phyloP scores from a whole-genome alignment of 148 eudicot genomes.

The Spergularia bocconei region DNA sequence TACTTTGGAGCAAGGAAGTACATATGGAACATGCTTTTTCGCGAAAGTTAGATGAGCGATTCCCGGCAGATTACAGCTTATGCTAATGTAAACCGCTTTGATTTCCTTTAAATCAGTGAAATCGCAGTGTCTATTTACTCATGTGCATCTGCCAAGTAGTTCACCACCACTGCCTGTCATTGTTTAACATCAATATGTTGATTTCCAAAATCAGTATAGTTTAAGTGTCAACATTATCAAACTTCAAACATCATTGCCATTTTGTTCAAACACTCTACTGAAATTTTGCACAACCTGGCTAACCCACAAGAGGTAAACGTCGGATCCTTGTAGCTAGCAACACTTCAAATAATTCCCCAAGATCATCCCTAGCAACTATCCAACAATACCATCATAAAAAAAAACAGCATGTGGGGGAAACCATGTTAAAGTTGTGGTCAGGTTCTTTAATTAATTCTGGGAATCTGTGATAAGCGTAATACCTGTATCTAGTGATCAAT shows the following conservation, averaged over 20 bases:
- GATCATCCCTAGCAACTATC: no score
- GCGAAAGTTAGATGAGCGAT: conserved; percentile 68
- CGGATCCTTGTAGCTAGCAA: no score
- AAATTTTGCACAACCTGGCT: no score
- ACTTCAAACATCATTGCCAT: background rate
- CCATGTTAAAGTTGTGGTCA: no score
- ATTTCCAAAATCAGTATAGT: background rate
- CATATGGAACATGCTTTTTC: conserved; percentile 67
- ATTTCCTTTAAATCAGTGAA: conserved; percentile 82
- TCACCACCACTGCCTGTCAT: conserved; percentile 63
- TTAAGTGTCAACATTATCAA: background rate
- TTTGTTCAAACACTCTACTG: no score
- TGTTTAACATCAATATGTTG: conserved; percentile 1
- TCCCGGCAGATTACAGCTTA: conserved; percentile 73
- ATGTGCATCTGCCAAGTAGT: conserved; percentile 78
- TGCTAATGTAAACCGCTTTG: conserved; percentile 76
- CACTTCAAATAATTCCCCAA: no score
- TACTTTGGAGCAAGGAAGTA: conserved; percentile 68
- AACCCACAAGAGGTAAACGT: no score
- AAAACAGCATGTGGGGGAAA: no score
- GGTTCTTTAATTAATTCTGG: no score
- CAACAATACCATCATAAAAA: no score
- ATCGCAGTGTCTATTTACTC: conserved; percentile 77
- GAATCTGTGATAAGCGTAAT: no score
- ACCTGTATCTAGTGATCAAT: no score